phyloP scores from a whole-genome alignment of 306 rosid species.

The Vachellia pachyceras region DNA sequence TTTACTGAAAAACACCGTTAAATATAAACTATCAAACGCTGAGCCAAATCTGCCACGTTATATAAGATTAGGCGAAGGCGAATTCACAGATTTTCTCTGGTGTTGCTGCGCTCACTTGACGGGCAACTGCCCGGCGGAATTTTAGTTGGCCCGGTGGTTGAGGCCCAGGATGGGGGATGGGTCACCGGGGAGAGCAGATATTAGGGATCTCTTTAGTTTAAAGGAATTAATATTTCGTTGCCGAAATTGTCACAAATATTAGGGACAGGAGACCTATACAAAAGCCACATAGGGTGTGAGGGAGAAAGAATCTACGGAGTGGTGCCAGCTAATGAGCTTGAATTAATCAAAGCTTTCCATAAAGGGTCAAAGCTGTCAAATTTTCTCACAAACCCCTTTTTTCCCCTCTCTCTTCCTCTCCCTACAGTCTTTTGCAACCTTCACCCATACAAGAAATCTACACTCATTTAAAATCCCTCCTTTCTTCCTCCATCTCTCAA shows the following conservation, averaged over 20 bases:
- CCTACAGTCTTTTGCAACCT: not conserved
- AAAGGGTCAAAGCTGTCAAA: slow-evolving; percentile 66
- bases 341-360: slow-evolving; percentile 57
- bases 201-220: not conserved
- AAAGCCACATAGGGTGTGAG: slow-evolving; percentile 33
- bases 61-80: too few relatives aligned
- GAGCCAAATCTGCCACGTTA: not conserved
- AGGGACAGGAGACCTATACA: slow-evolving; percentile 37
- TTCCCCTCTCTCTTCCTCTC: not conserved
- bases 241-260: slow-evolving; percentile 11
- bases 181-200: slow-evolving; percentile 39
- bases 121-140: slow-evolving; percentile 6
- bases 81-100: too few relatives aligned
- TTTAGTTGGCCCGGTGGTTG: slow-evolving; percentile 48
- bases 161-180: slow-evolving; percentile 61
- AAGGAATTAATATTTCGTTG: not conserved
- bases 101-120: not conserved
- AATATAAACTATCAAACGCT: too few relatives aligned
- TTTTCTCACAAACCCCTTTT: slow-evolving; percentile 19
- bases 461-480: slow-evolving; percentile 40
- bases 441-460: slow-evolving; percentile 23
- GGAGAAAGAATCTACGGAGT: slow-evolving; percentile 52
- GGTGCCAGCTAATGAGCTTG: slow-evolving; percentile 78
- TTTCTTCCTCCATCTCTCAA: slow-evolving; percentile 38
- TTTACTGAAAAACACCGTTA: too few relatives aligned